A percentile compares a stretch with the other conserved stretches of the same genome.
Evolutionary conservation across 192 early-diverging fungal genomes (phyloP).

Genomic region (Coemansia sp.): DNA sequence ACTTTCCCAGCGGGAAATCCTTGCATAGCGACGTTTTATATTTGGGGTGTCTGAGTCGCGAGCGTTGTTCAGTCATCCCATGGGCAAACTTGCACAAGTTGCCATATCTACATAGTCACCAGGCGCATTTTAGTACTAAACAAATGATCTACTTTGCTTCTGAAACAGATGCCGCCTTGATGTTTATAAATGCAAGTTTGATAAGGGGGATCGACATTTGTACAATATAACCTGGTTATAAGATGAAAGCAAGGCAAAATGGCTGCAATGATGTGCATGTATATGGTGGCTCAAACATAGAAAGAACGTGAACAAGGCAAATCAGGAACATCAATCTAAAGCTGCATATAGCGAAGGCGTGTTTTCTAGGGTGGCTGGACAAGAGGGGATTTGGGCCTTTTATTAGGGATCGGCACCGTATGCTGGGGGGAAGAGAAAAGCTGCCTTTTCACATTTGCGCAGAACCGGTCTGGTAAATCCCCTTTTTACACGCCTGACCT

Average conservation of each 20-base stretch:
- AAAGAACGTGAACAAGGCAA: not conserved
- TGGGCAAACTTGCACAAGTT: slow-evolving; percentile 95
- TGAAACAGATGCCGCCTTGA: not conserved
- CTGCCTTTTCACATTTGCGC: no score
- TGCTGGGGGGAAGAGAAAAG: no score
- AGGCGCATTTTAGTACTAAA: no score
- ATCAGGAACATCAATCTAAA: slow-evolving; percentile 5
- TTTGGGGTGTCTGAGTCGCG: slow-evolving; percentile 80
- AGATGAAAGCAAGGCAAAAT: not conserved
- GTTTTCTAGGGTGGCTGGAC: not conserved
- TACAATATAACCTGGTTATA: not conserved
- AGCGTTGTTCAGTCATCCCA: slow-evolving; percentile 69
- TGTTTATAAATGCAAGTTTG: not conserved
- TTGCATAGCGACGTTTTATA: slow-evolving; percentile 96
- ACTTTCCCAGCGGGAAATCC: slow-evolving; percentile 84
- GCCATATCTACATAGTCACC: slow-evolving; percentile 66
- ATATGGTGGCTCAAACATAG: not conserved
- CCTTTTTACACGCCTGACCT: no score
- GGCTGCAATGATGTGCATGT: not conserved
- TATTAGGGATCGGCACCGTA: slow-evolving; percentile 8
- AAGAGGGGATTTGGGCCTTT: not conserved
- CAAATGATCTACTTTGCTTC: not conserved
- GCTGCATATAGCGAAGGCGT: not conserved
- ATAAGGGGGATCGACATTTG: not conserved
- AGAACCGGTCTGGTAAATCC: no score